These are phyloP conservation scores for Boletus reticuloceps DNA, from an alignment of 768 basidiomycete genomes.

Conservation along the genomic window DNA sequence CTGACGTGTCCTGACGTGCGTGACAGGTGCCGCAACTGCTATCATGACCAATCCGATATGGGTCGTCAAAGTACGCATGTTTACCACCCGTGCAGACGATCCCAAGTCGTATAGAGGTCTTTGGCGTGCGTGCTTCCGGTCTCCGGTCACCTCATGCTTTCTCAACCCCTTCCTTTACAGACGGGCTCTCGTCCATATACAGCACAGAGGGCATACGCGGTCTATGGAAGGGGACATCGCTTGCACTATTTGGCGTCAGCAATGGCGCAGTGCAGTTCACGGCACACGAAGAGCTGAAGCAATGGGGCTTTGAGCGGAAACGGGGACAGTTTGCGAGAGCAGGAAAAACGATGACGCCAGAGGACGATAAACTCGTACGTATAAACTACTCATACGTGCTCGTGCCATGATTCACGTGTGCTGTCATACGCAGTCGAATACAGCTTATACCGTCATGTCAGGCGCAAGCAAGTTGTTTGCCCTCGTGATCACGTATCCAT, in stretches of 20 bases:
- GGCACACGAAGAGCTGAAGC: slow-evolving; percentile 94
- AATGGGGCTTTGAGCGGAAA: slow-evolving; percentile 82
- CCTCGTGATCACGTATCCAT: slow-evolving; percentile 87
- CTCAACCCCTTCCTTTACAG: slow-evolving; percentile 30
- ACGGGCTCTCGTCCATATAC: slow-evolving; percentile 72
- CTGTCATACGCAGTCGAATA: slow-evolving; percentile 64
- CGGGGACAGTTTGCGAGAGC: slow-evolving; percentile 54
- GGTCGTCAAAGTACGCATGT: slow-evolving; percentile 98
- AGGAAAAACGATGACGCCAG: slow-evolving; percentile 63
- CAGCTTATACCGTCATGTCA: slow-evolving; percentile 88
- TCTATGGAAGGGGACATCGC: slow-evolving; percentile 80
- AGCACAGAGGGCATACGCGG: slow-evolving; percentile 74
- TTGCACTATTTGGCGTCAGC: slow-evolving; percentile 89
- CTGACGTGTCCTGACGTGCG: slow-evolving; percentile 11
- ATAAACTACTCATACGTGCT: neutral
- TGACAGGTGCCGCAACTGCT: slow-evolving; percentile 85
- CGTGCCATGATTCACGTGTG: neutral
- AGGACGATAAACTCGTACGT: slow-evolving; percentile 85
- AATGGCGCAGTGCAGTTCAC: slow-evolving; percentile 97
- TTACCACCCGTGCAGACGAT: slow-evolving; percentile 69
- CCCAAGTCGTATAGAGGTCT: slow-evolving; percentile 76
- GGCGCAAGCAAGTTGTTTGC: slow-evolving; percentile 87
- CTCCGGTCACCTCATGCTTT: neutral
- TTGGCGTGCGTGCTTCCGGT: slow-evolving; percentile 48
- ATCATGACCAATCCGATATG: slow-evolving; percentile 96